Percentiles rank a stretch among this genome's conserved stretches.
These are phyloP conservation scores for Dothideomycetes sp. DNA, from an alignment of 2,329 filamentous ascomycete species.

Conservation along the genomic window DNA sequence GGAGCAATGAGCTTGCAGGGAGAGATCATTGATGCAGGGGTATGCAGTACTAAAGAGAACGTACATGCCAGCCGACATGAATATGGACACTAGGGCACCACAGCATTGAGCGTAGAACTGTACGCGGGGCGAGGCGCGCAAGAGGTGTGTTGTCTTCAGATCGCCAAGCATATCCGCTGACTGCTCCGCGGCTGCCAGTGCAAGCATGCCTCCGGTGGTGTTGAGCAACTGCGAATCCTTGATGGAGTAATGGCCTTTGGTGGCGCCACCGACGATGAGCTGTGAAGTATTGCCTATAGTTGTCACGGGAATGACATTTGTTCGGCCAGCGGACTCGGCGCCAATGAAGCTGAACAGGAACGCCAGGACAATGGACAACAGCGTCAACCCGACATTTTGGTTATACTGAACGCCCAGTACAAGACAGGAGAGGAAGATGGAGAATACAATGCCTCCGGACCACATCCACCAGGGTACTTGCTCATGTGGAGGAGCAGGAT, in stretches of 20 bases:
- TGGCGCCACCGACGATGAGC: constrained; percentile 56
- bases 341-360: constrained; percentile 53
- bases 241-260: constrained; percentile 40
- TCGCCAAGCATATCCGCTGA: constrained; percentile 45
- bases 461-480: constrained; percentile 45
- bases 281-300: constrained; percentile 59
- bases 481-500: constrained; percentile 36
- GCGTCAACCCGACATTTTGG: constrained; percentile 45
- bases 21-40: constrained; percentile 49
- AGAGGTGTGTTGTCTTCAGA: constrained; percentile 58
- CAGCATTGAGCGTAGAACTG: constrained; percentile 57
- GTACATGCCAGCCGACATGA: constrained; percentile 56
- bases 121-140: constrained; percentile 51
- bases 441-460: constrained; percentile 34
- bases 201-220: constrained; percentile 47
- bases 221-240: constrained; percentile 52
- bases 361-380: constrained; percentile 45
- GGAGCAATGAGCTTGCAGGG: constrained; percentile 39
- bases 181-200: constrained; percentile 28
- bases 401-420: constrained; percentile 44
- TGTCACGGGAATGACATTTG: constrained; percentile 52
- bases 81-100: constrained; percentile 53
- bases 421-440: constrained; percentile 40
- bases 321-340: constrained; percentile 45
- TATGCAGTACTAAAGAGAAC: constrained; percentile 58